Base-by-base conservation (phyloP, 192 early-diverging fungal genomes). In the Irineochytrium annulatum region DNA sequence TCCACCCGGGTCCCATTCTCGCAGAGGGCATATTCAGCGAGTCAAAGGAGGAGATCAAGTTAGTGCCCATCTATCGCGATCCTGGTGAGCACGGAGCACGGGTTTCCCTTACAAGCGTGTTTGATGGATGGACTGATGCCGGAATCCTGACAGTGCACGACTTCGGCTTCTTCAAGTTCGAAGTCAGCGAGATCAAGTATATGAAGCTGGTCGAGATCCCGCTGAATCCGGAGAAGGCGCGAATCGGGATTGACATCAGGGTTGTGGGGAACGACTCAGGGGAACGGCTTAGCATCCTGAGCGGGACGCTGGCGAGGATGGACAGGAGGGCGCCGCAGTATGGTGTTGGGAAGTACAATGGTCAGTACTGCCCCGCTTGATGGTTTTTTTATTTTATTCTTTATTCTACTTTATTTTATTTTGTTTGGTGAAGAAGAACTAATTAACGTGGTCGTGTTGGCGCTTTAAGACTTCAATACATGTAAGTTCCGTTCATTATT, bases 111-210 rank as follows among this genome's bases (percentile, higher is more conserved):
- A n/a, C n/a, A 41, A 8, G n/a, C 37, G 49, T 16, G 16, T n/a
- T n/a, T 52, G 49, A 0, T 17, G 17, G 26, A 52, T 52, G 17
- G 16, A 43, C n/a, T 63, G 19, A 6, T 62, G 24, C 57, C 16
- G 45, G 20, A 32, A 55, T 51, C 55, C 48, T 16, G n/a, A n/a
- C 49, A 55, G 81, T 90, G 34, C 89, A 91, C 44, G 87, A 90
- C 69, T 90, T 90, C 77, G 87, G 88, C 3, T 84, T 86, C 66
- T 71, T 82, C 45, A 73, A 81, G 74, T 90, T 89, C 69, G 79
- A 89, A 62, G 81, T 80, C 0, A 67, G 61, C 14, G 77, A 84
- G 57, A 77, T 91, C 34, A 84, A 85, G 57, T 89, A 90, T 62
- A 88, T 88, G 85, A 68, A 76, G 17, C 70, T 89, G 2, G 79